Percentiles rank a stretch among this genome's conserved stretches.
These are phyloP conservation scores for Hymenoscyphus repandus DNA, from an alignment of 2,329 filamentous ascomycete species.

Conservation along the genomic window DNA sequence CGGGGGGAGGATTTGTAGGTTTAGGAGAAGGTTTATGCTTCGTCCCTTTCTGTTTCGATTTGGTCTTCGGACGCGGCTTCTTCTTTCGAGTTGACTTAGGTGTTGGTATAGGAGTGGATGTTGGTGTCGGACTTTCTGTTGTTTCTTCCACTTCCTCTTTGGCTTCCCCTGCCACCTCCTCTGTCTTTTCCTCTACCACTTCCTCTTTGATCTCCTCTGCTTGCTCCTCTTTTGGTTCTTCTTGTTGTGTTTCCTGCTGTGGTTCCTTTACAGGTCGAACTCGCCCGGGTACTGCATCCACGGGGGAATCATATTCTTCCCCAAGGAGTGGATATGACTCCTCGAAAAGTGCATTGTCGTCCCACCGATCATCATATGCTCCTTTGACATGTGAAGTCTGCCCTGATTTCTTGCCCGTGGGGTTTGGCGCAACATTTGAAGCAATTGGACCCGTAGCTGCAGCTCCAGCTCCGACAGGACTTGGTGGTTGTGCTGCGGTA, in stretches of 20 bases:
- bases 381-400: background rate
- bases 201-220: background rate
- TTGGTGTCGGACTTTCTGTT: background rate
- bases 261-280: background rate
- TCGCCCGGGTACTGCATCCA: slow-evolving; percentile 9
- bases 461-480: background rate
- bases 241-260: background rate
- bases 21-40: background rate
- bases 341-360: slow-evolving; percentile 1
- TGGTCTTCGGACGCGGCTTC: too few species aligned
- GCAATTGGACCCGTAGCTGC: background rate
- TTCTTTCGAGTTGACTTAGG: too few species aligned
- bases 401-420: background rate
- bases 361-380: background rate
- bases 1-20: background rate
- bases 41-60: background rate
- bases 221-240: background rate
- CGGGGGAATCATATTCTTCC: slow-evolving; percentile 7
- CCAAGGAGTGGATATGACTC: slow-evolving; percentile 5
- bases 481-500: background rate
- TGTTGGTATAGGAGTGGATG: too few species aligned
- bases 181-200: background rate
- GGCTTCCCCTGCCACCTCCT: background rate
- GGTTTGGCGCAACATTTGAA: background rate
- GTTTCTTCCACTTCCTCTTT: background rate